Evolutionary conservation across 768 basidiomycete species (phyloP), one percentile per base, ranked within the genome.

Genomic region (Psilocybe sp.): DNA sequence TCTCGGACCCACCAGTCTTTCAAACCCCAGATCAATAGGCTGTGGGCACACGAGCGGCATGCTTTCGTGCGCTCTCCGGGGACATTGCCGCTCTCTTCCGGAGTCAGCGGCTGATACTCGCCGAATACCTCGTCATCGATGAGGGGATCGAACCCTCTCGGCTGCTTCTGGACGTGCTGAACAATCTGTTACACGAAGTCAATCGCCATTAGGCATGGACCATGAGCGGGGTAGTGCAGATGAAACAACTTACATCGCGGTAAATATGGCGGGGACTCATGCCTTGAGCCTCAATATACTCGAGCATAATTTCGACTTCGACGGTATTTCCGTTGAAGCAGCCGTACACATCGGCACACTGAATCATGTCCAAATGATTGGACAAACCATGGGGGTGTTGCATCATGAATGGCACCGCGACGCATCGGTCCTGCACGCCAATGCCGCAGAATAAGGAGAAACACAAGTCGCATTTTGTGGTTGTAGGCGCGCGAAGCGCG

Each of bases 1-100:
- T 92, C 89, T 44, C 85, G 72, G 32, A 91, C 69, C 89, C 90
- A 92, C 89, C 89, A 92, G 35, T 85, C 87, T 52, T 76, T 81
- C 39, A 92, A 60, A 10, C 89, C 89, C 73, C 82, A 88, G 2
- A 91, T 69, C 14, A 92, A 71, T 2, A 90, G 77, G 62, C 91
- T 88, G 0, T 82, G 74, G 1, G 90, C 86, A 61, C 89, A 92
- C 37, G 80, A 66, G 54, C 89, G 72, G 61, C 89, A 92, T 38
- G 85, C 80, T 42, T 72, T 77, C 40, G 64, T 74, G 18, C 84
- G 78, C n/a, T 85, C 80, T 2, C 79, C 75, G 19, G 74, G 73
- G 3, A 82, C 75, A 47, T 81, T 75, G 2, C 78, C 76, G 46
- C 87, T 85, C 7, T 69, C 60, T 5, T 80, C 81, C 8, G 79